These are phyloP conservation scores for Ogataea glucozyma DNA, from an alignment of 805 yeast species.

Conservation along the genomic window DNA sequence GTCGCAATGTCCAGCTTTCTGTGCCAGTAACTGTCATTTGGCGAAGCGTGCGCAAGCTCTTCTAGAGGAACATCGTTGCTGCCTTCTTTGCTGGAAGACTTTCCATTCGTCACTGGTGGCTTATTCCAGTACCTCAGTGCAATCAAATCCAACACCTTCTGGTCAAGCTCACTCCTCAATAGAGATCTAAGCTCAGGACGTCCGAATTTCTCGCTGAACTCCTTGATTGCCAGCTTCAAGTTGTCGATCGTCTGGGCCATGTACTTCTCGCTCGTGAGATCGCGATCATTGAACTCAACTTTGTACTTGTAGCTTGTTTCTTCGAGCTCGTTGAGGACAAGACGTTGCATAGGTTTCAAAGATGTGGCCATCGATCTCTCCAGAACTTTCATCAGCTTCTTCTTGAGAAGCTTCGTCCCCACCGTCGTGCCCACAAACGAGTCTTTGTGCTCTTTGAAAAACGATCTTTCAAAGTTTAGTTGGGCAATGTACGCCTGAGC, in stretches of 20 bases:
- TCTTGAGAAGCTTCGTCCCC: constrained; percentile 74
- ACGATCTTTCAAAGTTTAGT: constrained; percentile 63
- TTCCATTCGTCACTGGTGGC: constrained; percentile 38
- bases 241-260: constrained; percentile 89
- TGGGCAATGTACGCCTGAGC: constrained; percentile 67
- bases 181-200: constrained; percentile 78
- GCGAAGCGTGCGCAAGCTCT: constrained; percentile 55
- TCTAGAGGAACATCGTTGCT: constrained; percentile 47
- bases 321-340: constrained; percentile 88
- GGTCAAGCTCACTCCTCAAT: constrained; percentile 83
- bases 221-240: constrained; percentile 82
- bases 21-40: constrained; percentile 83
- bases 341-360: constrained; percentile 79
- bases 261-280: constrained; percentile 90
- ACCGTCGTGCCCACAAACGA: constrained; percentile 65
- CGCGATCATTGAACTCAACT: constrained; percentile 95
- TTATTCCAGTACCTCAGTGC: constrained; percentile 94
- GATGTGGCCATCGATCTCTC: constrained; percentile 91
- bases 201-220: constrained; percentile 78
- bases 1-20: constrained; percentile 82
- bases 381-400: constrained; percentile 79
- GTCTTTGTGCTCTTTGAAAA: constrained; percentile 62
- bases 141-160: constrained; percentile 77
- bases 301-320: constrained; percentile 91
- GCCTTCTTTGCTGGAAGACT: constrained; percentile 13